Conservation (phyloP, 768 basidiomycete genomes). For the Termitomyces sp. region DNA sequence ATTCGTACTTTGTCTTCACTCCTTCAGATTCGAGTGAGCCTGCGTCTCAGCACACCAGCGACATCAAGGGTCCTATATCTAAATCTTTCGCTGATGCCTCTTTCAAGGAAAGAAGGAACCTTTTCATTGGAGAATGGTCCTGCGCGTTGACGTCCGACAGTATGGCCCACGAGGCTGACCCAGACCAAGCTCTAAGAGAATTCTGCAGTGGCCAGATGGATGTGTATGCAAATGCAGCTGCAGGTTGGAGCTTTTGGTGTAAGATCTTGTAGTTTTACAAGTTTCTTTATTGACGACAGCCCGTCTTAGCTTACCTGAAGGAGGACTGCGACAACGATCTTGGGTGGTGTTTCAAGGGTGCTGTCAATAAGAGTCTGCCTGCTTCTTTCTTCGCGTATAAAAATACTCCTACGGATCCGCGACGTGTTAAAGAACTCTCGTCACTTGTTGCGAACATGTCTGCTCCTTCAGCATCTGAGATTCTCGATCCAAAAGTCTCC, state of each 20-base stretch:
- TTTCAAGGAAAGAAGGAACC: constrained; percentile 28
- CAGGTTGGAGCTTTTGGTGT: constrained; percentile 74
- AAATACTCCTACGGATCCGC: constrained; percentile 9
- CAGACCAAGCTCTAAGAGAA: constrained; percentile 33
- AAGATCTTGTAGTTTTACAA: constrained; percentile 15
- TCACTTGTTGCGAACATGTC: constrained; percentile 5
- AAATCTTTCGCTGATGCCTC: constrained; percentile 23
- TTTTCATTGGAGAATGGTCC: constrained; percentile 85
- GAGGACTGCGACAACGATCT: constrained; percentile 53
- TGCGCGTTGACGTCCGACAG: constrained; percentile 66
- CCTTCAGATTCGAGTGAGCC: constrained; percentile 40
- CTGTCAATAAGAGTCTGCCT: constrained; percentile 52
- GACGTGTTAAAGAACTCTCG: constrained; percentile 1
- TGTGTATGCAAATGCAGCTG: constrained; percentile 46
- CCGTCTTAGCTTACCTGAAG: constrained; percentile 45
- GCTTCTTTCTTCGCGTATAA: constrained; percentile 49
- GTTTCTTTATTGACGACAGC: background rate
- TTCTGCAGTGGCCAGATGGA: constrained; percentile 59
- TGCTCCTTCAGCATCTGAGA: constrained; percentile 9
- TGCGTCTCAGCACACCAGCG: constrained; percentile 52
- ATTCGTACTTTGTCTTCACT: constrained; percentile 68
- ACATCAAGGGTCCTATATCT: constrained; percentile 34
- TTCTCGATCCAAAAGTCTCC: constrained; percentile 2
- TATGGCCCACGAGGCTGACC: constrained; percentile 39
- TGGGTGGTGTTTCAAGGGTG: constrained; percentile 66